phyloP scores from a whole-genome alignment of 371 early-diverging fungal genomes.

The Syncephalastrum monosporum region DNA sequence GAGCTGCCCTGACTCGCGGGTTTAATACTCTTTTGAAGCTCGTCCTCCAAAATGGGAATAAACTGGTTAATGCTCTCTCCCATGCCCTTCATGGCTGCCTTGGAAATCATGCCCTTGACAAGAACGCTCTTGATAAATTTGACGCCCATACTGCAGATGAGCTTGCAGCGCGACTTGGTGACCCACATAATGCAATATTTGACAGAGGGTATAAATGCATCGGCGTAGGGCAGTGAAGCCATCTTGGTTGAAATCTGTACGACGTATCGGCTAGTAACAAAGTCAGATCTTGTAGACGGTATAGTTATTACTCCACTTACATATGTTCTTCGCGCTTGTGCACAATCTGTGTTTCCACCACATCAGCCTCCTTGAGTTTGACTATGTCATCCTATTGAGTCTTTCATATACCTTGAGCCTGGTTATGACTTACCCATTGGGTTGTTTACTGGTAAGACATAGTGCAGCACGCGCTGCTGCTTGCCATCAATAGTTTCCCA shows the following conservation, averaged over 20 bases:
- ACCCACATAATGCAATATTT: conserved; percentile 60
- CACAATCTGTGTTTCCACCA: conserved; percentile 51
- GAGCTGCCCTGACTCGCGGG: neutral
- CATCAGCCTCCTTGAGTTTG: conserved; percentile 59
- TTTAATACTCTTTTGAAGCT: conserved; percentile 2
- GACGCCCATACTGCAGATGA: conserved; percentile 52
- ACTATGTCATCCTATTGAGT: conserved; percentile 27
- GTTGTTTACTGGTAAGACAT: conserved; percentile 55
- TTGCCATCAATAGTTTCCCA: conserved; percentile 39
- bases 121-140: conserved; percentile 56
- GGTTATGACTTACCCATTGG: conserved; percentile 36
- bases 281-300: neutral
- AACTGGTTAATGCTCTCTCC: conserved; percentile 30
- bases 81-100: conserved; percentile 48
- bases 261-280: conserved; percentile 32
- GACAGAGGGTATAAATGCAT: conserved; percentile 57
- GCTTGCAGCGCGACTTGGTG: conserved; percentile 38
- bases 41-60: conserved; percentile 29
- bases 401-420: conserved; percentile 10
- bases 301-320: conserved; percentile 16
- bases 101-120: conserved; percentile 49
- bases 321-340: conserved; percentile 53
- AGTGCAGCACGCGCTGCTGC: conserved; percentile 43
- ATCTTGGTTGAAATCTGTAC: conserved; percentile 47
- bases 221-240: conserved; percentile 56